Conservation (phyloP, 208 protist species). For the Crithidia sp. region DNA sequence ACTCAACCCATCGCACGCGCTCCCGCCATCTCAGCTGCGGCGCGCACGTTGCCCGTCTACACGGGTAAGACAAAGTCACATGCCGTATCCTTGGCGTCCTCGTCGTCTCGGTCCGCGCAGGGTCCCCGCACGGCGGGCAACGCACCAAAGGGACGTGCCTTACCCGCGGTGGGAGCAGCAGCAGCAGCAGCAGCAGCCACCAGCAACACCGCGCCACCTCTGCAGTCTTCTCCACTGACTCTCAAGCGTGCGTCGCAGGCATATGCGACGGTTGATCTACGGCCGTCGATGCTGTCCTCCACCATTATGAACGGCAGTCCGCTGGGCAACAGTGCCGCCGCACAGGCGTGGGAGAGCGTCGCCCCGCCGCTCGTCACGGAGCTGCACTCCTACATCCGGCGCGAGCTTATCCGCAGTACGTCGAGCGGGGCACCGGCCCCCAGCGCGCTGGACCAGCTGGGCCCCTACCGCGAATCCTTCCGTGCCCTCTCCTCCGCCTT, state of each 20-base stretch:
- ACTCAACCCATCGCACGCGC: neutral
- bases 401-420: constrained; percentile 37
- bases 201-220: neutral
- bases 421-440: constrained; percentile 15
- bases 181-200: neutral
- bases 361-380: constrained; percentile 31
- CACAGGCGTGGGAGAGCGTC: constrained; percentile 3
- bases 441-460: constrained; percentile 53
- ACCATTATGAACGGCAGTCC: constrained; percentile 11
- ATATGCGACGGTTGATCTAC: constrained; percentile 4
- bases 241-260: too few species aligned
- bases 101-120: neutral
- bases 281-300: constrained; percentile 22
- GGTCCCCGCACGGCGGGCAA: neutral
- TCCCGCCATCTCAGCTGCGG: constrained; percentile 5
- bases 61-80: neutral
- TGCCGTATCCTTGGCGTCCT: neutral
- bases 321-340: neutral
- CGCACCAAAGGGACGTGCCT: neutral
- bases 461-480: constrained; percentile 81
- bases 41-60: constrained; percentile 12
- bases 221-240: neutral
- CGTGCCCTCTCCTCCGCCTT: constrained; percentile 68
- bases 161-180: neutral
- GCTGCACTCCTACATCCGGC: constrained; percentile 50